A percentile compares a stretch with the other conserved stretches of the same genome.
phyloP scores from a whole-genome alignment of 805 yeast genomes.

The Yarrowia sp. region DNA sequence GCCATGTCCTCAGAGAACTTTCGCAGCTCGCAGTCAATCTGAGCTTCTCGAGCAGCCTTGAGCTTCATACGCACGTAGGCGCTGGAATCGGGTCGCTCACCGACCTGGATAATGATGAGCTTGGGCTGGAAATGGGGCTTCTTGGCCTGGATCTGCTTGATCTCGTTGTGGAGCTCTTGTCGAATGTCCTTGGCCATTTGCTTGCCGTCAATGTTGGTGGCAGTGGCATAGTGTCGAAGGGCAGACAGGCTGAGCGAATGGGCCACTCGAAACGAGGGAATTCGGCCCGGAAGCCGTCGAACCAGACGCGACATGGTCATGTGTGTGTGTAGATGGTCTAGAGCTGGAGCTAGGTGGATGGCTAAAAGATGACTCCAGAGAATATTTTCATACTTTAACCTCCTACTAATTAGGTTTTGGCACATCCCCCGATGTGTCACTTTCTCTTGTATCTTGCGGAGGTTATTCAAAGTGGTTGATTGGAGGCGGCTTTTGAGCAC shows the following conservation, averaged over 20 bases:
- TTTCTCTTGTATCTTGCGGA: conserved; percentile 9
- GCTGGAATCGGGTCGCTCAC: conserved; percentile 85
- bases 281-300: conserved; percentile 31
- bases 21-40: conserved; percentile 69
- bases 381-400: conserved; percentile 31
- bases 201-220: conserved; percentile 38
- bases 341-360: conserved; percentile 4
- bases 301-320: conserved; percentile 39
- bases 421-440: conserved; percentile 31
- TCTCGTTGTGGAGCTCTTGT: conserved; percentile 42
- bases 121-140: conserved; percentile 65
- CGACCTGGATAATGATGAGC: conserved; percentile 87
- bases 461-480: neutral
- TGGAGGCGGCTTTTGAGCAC: neutral
- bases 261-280: conserved; percentile 26
- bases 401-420: conserved; percentile 26
- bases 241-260: conserved; percentile 36
- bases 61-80: conserved; percentile 91
- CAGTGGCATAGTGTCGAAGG: conserved; percentile 37
- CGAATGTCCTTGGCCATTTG: conserved; percentile 42
- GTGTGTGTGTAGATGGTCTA: neutral
- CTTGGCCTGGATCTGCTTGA: conserved; percentile 42
- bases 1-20: conserved; percentile 68
- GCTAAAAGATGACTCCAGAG: conserved; percentile 27
- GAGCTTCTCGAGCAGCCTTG: conserved; percentile 86